Conservation (phyloP, 176 grass and related monocot species). For the Zoysia japonica region DNA sequence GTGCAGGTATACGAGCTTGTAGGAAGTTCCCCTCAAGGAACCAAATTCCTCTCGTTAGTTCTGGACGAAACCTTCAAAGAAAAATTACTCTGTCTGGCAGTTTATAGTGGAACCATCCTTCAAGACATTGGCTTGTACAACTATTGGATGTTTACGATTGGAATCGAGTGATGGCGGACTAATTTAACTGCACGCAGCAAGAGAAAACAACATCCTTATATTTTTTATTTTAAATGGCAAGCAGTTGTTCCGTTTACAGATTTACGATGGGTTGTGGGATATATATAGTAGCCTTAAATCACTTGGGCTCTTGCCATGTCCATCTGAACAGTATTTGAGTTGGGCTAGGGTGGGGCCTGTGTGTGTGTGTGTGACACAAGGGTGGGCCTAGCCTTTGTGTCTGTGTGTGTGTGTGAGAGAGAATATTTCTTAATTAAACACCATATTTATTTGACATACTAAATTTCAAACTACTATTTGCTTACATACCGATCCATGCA, state of each 20-base stretch:
- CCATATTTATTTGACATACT: background rate
- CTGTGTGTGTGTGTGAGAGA: too few species aligned
- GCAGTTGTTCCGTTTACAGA: too few species aligned
- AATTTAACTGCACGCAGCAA: background rate
- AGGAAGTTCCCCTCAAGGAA: background rate
- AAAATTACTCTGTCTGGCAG: background rate
- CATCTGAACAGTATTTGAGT: background rate
- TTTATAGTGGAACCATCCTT: background rate
- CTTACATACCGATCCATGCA: too few species aligned
- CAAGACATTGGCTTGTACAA: background rate
- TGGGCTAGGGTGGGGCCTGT: background rate
- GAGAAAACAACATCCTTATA: too few species aligned
- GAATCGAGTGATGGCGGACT: background rate
- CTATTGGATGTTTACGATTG: background rate
- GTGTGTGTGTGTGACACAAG: too few species aligned
- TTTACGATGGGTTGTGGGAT: background rate
- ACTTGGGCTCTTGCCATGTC: background rate
- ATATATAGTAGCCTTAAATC: background rate
- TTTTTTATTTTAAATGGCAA: too few species aligned
- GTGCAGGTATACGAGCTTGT: background rate
- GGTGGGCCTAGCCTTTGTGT: too few species aligned
- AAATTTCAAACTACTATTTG: too few species aligned
- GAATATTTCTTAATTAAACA: background rate
- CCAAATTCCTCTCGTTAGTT: slow-evolving; percentile 18
- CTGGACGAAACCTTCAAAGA: background rate